Evolutionary conservation across 768 basidiomycete species (phyloP).

Genomic region (Sutorius australiensis): DNA sequence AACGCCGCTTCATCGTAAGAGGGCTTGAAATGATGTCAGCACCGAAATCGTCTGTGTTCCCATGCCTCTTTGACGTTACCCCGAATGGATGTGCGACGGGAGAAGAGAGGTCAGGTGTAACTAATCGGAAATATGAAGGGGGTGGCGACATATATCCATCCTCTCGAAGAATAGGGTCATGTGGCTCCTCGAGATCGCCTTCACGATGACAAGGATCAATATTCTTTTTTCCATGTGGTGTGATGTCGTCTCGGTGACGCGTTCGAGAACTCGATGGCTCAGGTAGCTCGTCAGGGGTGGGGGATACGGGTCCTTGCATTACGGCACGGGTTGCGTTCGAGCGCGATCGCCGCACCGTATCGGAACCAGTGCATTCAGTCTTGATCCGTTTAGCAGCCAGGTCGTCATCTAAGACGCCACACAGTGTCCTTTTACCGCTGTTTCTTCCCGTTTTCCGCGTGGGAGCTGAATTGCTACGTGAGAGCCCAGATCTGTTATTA

Average conservation of each 20-base stretch:
- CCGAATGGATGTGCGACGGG: slow-evolving; percentile 41
- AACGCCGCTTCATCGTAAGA: slow-evolving; percentile 20
- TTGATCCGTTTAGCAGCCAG: slow-evolving; percentile 49
- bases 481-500: slow-evolving; percentile 23
- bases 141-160: slow-evolving; percentile 81
- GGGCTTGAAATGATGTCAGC: slow-evolving; percentile 43
- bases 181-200: slow-evolving; percentile 37
- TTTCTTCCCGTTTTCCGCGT: slow-evolving; percentile 44
- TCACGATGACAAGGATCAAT: slow-evolving; percentile 38
- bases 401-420: slow-evolving; percentile 68
- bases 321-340: slow-evolving; percentile 13
- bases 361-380: slow-evolving; percentile 14
- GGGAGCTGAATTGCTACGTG: slow-evolving; percentile 29
- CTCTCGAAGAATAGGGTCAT: slow-evolving; percentile 60
- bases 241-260: slow-evolving; percentile 44
- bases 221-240: slow-evolving; percentile 37
- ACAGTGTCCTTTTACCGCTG: slow-evolving; percentile 74
- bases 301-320: slow-evolving; percentile 5
- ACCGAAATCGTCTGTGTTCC: slow-evolving; percentile 42
- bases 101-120: slow-evolving; percentile 64
- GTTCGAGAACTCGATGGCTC: slow-evolving; percentile 32
- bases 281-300: slow-evolving; percentile 8
- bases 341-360: slow-evolving; percentile 29
- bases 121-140: slow-evolving; percentile 44
- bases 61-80: slow-evolving; percentile 8